Evolutionary conservation across 768 basidiomycete species (phyloP), one percentile per base, ranked within the genome.

Genomic region (Auricularia cornea): DNA sequence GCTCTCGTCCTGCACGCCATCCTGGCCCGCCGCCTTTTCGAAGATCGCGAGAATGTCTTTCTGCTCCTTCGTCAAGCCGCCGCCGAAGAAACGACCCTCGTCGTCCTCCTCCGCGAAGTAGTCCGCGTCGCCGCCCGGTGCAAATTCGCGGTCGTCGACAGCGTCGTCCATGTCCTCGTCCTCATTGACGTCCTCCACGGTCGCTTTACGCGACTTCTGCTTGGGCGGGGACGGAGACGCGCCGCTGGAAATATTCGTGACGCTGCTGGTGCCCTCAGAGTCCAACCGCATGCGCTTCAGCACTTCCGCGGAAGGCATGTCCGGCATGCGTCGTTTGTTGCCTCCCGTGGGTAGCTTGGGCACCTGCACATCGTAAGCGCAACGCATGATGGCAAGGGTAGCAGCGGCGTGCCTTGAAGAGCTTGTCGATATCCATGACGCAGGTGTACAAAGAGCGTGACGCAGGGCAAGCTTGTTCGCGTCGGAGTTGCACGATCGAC

Each of bases 41-140:
- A 99, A 96, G 64, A 99, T 95, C 67, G 91, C 93, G 63, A 99
- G 72, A 41, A 99, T 98, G 63, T 94, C 88, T 72, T 98, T 95
- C 77, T 99, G 97, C 71, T 94, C 89, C 41, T 80, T 82, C 2
- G 93, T 95, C 65, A 99, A 77, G 2, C 97, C 97, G 1, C 95
- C 94, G 41, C 97, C 97, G 70, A 88, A 96, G 76, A 96, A 95
- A 12, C 94, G 81, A 1, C 92, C 94, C 68, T 94, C 93, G 28
- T 89, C 91, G 70, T 95, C 94, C 74, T 95, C 94, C 68, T 96
- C 95, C 3, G 72, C 83, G 69, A 90, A 94, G 72, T 94, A 95
- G 71, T 95, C 93, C 0, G 91, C 89, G 67, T 96, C 94, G 28
- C 87, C 87, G 11, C 91, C 91, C 12, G 92, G 92, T 0, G 90